Conservation (phyloP, 345 rosid species). For the Populus davidiana region DNA sequence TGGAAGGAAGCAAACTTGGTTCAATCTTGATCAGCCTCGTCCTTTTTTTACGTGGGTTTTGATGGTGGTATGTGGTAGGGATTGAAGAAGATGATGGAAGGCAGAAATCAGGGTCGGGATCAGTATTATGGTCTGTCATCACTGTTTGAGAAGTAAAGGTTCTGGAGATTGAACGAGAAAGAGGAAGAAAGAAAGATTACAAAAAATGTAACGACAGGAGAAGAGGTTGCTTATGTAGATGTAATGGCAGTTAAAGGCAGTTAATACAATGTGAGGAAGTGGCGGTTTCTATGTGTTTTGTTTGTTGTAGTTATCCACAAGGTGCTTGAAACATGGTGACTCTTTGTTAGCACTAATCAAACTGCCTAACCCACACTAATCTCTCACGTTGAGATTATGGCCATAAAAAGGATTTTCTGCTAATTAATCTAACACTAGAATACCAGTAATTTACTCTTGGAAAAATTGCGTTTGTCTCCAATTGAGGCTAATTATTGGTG, state of each 20-base stretch:
- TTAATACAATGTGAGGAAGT: background rate
- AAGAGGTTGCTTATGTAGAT: constrained; percentile 12
- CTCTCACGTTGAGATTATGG: background rate
- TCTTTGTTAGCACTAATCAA: background rate
- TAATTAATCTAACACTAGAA: background rate
- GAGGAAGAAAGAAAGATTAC: background rate
- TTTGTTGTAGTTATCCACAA: background rate
- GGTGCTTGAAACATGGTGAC: constrained; percentile 1
- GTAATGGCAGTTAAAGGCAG: constrained; percentile 1
- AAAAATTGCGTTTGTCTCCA: background rate
- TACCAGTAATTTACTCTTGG: background rate
- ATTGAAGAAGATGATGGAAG: constrained; percentile 27
- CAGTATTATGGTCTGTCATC: constrained; percentile 7
- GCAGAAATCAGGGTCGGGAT: constrained; percentile 13
- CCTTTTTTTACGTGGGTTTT: constrained; percentile 49
- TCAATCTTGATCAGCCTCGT: constrained; percentile 19
- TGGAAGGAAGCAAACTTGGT: constrained; percentile 4
- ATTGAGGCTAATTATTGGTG: background rate
- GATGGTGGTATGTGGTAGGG: constrained; percentile 19
- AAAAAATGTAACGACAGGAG: background rate
- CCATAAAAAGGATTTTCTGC: background rate
- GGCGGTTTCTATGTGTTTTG: background rate
- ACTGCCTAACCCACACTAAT: background rate
- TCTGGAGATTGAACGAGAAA: background rate
- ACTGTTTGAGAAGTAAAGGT: background rate